Evolutionary conservation across 202 grass and related monocot species (phyloP).

Genomic region (Panicum virgatum): DNA sequence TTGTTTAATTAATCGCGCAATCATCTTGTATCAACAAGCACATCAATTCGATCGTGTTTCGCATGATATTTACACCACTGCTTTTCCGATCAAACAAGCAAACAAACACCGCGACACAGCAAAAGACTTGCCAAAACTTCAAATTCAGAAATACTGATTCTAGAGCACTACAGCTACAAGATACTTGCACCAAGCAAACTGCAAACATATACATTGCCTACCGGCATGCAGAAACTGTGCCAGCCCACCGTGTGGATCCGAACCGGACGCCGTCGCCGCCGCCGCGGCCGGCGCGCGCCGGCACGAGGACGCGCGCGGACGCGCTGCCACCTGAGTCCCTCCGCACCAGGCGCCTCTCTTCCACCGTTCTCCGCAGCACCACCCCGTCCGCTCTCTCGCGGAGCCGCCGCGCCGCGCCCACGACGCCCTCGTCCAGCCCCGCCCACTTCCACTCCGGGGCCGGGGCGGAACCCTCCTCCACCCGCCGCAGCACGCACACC

Average conservation of each 20-base stretch:
- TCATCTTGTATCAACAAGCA: background rate
- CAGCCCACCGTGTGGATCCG: conserved; percentile 60
- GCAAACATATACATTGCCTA: background rate
- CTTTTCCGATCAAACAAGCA: conserved; percentile 12
- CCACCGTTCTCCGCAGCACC: conserved; percentile 45
- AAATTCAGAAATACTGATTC: background rate
- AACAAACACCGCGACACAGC: background rate
- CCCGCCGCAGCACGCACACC: conserved; percentile 55
- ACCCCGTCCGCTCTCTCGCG: conserved; percentile 47
- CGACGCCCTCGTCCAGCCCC: conserved; percentile 54
- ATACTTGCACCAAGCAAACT: background rate
- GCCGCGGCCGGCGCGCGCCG: background rate
- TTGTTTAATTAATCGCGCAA: background rate
- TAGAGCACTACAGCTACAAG: background rate
- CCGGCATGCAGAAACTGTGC: conserved; percentile 6
- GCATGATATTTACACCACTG: background rate
- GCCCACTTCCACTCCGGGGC: conserved; percentile 69
- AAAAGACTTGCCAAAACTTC: background rate
- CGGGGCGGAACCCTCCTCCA: conserved; percentile 49
- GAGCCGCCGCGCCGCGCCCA: conserved; percentile 38
- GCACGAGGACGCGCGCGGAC: conserved; percentile 48
- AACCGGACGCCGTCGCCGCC: conserved; percentile 37
- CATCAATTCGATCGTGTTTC: background rate
- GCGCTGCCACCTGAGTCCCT: conserved; percentile 36
- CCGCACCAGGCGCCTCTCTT: conserved; percentile 50